phyloP scores from a whole-genome alignment of 345 rosid species.

The Salix purpurea region DNA sequence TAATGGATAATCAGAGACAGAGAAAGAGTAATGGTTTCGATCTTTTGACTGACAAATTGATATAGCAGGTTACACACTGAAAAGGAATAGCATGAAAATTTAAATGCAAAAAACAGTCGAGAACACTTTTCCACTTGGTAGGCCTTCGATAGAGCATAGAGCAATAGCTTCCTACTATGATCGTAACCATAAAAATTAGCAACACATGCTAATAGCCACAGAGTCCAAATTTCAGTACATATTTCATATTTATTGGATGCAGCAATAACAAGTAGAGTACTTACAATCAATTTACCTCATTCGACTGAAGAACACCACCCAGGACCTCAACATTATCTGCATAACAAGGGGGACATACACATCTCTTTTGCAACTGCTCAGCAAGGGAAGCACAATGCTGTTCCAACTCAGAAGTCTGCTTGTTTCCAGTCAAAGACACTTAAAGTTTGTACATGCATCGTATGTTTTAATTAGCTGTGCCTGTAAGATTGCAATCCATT shows the following conservation, averaged over 20 bases:
- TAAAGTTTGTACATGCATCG: not conserved
- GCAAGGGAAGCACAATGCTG: slow-evolving; percentile 39
- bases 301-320: slow-evolving; percentile 40
- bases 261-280: slow-evolving; percentile 12
- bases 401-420: slow-evolving; percentile 65
- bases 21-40: no score
- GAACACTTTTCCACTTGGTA: no score
- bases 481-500: not conserved
- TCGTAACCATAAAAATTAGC: not conserved
- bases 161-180: no score
- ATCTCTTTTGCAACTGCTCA: slow-evolving; percentile 57
- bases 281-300: slow-evolving; percentile 37
- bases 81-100: no score
- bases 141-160: no score
- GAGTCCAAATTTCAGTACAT: not conserved
- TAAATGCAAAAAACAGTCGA: no score
- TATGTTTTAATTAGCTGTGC: not conserved
- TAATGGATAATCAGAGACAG: no score
- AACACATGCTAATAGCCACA: not conserved
- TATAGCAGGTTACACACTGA: no score
- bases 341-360: slow-evolving; percentile 56
- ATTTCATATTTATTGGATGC: not conserved
- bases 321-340: slow-evolving; percentile 50
- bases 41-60: no score
- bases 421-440: slow-evolving; percentile 49